Base-by-base conservation (phyloP, 2,329 filamentous ascomycete genomes). In the Hymenoscyphus infarciens region DNA sequence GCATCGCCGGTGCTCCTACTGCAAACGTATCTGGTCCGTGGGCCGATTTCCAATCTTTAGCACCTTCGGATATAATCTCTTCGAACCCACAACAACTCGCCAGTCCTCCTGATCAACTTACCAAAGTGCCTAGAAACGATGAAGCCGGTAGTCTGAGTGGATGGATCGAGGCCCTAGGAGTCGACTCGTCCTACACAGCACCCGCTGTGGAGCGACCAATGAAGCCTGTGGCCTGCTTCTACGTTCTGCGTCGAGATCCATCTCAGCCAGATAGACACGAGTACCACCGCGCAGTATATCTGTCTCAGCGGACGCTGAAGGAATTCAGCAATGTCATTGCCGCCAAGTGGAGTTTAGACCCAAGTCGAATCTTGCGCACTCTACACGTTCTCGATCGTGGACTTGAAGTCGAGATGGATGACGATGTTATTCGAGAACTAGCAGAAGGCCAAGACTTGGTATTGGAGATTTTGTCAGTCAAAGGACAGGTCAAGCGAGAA, bases 371-470 rank as follows among this genome's bases (percentile, higher is more conserved):
- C 7, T 78, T 87, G 1, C 87, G 89, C 39, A 87, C 88, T 1
- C 80, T 96, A 4, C 90, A 87, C 62, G 80, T 92, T 60, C 88
- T 91, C 81, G 67, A 87, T 15, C 87, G 87, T 67, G 92, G 92
- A 0, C 77, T 97, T 1, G 87, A 92, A 71, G 87, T 98, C 61
- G 86, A 96, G 72, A 83, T 98, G 70, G 95, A 98, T 71, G 92
- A 98, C 72, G 92, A 97, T 66, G 88, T 96, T 56, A 85, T 98
- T 35, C 84, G 84, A 54, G 89, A 94, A 74, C 80, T 98, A 59
- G 84, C 87, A 1, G 95, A 99, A 77, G 93, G 92, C 35, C 92
- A 98, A 75, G 94, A 97, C 72, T 95, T 98, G 89, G 84, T 88
- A 63, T 82, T 90, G 62, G 88, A 95, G 69, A 80, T 90, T 52